Base-by-base conservation (phyloP, 164 flowering plant genomes). In the Taxillus chinensis region DNA sequence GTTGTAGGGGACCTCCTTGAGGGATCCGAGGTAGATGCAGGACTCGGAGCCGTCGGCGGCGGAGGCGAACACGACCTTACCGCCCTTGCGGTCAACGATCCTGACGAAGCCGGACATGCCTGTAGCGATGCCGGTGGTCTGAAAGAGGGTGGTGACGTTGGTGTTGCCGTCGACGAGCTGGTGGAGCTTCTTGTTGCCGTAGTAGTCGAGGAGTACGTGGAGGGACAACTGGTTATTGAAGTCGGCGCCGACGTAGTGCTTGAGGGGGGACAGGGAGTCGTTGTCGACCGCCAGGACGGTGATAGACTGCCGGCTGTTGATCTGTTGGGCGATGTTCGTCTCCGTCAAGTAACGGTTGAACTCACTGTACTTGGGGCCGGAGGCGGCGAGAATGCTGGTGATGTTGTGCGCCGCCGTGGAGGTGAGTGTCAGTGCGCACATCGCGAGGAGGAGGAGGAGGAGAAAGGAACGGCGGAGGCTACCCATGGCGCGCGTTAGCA, bases 61-160 rank as follows among this genome's bases (percentile, higher is more conserved):
- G 12, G 96, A 84, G 63, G 96, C 95, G 77, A 92, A 88, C 0
- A 78, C 85, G 64, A 92, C 96, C 64, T 82, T 83, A 7, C 98
- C 98, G 9, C 96, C 96, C 46, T 77, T 73, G 58, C 8, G 4
- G 40, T 55, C 58, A 38, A 2, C 16, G 58, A 55, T 55, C 37
- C 5, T 55, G 58, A 55, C 10, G 58, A 55, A 55, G 58, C 58
- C 58, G 38, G n/a, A 6, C 10, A 4, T 0, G 10, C 12, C 10
- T 8, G 4, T 13, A 38, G 58, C 58, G 8, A n/a, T 0, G 58
- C 58, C 58, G 38, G 37, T 2, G 58, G 58, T 4, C 58, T 55
- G 58, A 38, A 17, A 55, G 58, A 55, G 58, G 37, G 58, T n/a
- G 8, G 58, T 15, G 58, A 16, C 8, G 37, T 17, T 6, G 58